A percentile compares a stretch with the other conserved stretches of the same genome.
phyloP scores from a whole-genome alignment of 495 filamentous ascomycete species.

The Daldinia caldariorum region DNA sequence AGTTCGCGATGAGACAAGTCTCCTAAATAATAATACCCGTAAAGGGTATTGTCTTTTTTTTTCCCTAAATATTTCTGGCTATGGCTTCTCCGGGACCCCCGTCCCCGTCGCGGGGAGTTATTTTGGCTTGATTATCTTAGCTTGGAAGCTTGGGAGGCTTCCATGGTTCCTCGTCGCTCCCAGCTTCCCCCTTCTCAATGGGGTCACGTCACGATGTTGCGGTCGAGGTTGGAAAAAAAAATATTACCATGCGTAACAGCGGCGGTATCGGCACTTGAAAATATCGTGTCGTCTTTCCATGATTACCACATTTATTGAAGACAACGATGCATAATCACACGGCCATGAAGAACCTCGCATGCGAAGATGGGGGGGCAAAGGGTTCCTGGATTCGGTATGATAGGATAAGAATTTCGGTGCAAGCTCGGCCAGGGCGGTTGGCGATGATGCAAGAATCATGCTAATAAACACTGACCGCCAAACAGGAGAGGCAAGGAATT shows the following conservation, averaged over 20 bases:
- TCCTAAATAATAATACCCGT: conserved; percentile 24
- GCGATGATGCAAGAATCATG: conserved; percentile 48
- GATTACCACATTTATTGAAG: conserved; percentile 42
- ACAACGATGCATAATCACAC: conserved; percentile 42
- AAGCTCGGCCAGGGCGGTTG: conserved; percentile 47
- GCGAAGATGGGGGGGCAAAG: conserved; percentile 32
- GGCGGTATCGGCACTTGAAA: conserved; percentile 45
- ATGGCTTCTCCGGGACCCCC: conserved; percentile 5
- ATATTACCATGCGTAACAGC: conserved; percentile 19
- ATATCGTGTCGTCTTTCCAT: conserved; percentile 24
- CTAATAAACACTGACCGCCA: conserved; percentile 44
- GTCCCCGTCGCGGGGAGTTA: conserved; percentile 10
- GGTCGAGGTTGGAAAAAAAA: conserved; percentile 24
- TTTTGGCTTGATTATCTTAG: not conserved
- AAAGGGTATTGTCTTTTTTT: not conserved
- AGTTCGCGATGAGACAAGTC: conserved; percentile 21
- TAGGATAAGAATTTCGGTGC: conserved; percentile 42
- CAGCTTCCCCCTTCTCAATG: conserved; percentile 9
- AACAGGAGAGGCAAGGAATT: conserved; percentile 37
- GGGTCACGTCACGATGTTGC: conserved; percentile 30
- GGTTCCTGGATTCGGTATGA: conserved; percentile 33
- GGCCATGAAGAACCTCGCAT: conserved; percentile 40
- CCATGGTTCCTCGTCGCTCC: not conserved
- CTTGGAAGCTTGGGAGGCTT: conserved; percentile 8
- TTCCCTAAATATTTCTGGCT: not conserved